phyloP scores from a whole-genome alignment of 2,329 filamentous ascomycete species.

The Fusarium staphyleae region DNA sequence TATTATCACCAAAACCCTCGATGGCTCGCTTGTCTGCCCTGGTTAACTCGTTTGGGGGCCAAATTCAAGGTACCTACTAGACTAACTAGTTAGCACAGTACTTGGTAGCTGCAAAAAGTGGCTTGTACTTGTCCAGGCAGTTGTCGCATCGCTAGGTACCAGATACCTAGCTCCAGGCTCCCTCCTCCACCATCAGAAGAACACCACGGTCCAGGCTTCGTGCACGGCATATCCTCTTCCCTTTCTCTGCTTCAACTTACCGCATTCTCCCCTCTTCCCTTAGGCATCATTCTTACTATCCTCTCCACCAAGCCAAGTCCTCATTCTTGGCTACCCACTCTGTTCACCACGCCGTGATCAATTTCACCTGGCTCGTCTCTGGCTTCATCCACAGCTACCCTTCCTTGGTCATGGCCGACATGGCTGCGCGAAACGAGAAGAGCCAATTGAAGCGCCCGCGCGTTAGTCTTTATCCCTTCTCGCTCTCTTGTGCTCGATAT shows the following conservation, averaged over 20 bases:
- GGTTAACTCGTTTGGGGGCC: slow-evolving; percentile 13
- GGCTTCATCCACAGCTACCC: slow-evolving; percentile 25
- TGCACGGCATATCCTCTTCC: slow-evolving; percentile 36
- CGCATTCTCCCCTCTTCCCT: slow-evolving; percentile 18
- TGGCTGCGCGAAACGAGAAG: slow-evolving; percentile 73
- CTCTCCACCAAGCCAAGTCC: slow-evolving; percentile 17
- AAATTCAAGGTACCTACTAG: not conserved
- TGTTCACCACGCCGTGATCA: slow-evolving; percentile 20
- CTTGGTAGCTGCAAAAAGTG: slow-evolving; percentile 9
- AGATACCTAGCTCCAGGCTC: slow-evolving; percentile 29
- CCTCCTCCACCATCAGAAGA: slow-evolving; percentile 35
- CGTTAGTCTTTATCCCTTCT: slow-evolving; percentile 59
- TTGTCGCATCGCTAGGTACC: slow-evolving; percentile 28
- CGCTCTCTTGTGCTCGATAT: slow-evolving; percentile 4
- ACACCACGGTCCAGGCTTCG: slow-evolving; percentile 35
- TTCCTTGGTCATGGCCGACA: slow-evolving; percentile 45
- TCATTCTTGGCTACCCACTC: slow-evolving; percentile 3
- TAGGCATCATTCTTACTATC: slow-evolving; percentile 35
- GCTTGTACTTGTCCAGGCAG: slow-evolving; percentile 35
- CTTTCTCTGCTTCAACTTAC: slow-evolving; percentile 25
- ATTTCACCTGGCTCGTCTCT: slow-evolving; percentile 23
- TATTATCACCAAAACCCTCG: slow-evolving; percentile 2
- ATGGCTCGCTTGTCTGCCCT: not conserved
- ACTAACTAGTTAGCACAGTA: no score
- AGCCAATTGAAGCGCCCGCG: slow-evolving; percentile 84